Evolutionary conservation across 139 green algal genomes (phyloP).

Genomic region (Trebouxia sp.): DNA sequence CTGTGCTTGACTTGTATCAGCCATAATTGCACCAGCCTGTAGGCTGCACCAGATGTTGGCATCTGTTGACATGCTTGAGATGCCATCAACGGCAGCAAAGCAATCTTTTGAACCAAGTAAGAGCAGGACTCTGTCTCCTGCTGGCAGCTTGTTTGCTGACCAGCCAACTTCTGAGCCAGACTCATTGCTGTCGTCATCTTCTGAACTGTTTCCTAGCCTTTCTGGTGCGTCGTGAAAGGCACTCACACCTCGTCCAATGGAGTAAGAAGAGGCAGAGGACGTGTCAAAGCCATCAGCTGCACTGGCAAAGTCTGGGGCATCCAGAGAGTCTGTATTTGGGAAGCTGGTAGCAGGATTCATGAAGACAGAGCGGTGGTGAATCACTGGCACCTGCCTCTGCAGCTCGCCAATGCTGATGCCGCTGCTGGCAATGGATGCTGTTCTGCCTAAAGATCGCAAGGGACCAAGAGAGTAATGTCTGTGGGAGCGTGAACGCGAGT

Average conservation of each 20-base stretch:
- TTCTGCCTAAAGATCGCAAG: not conserved
- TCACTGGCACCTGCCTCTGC: constrained; percentile 3
- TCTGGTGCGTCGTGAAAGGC: not conserved
- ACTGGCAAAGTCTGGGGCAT: not conserved
- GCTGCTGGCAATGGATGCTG: not conserved
- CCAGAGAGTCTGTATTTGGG: not conserved
- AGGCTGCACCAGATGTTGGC: constrained; percentile 3
- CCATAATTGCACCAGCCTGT: not conserved
- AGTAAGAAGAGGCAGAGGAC: not conserved
- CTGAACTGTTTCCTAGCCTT: not conserved
- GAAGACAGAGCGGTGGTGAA: constrained; percentile 6
- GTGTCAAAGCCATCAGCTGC: not conserved
- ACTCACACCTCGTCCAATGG: not conserved
- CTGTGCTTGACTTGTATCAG: not conserved
- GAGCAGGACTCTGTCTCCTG: not conserved
- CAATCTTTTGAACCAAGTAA: not conserved
- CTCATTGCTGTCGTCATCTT: not conserved
- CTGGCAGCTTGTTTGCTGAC: not conserved
- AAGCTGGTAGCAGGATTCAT: too few species aligned
- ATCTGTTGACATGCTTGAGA: not conserved
- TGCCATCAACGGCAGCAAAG: not conserved
- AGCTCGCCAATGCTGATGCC: not conserved
- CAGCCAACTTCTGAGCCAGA: not conserved
- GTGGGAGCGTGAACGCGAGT: not conserved
- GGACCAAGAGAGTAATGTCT: not conserved